phyloP scores from a whole-genome alignment of 257 asterid genomes.

The Knoxia roxburghii region DNA sequence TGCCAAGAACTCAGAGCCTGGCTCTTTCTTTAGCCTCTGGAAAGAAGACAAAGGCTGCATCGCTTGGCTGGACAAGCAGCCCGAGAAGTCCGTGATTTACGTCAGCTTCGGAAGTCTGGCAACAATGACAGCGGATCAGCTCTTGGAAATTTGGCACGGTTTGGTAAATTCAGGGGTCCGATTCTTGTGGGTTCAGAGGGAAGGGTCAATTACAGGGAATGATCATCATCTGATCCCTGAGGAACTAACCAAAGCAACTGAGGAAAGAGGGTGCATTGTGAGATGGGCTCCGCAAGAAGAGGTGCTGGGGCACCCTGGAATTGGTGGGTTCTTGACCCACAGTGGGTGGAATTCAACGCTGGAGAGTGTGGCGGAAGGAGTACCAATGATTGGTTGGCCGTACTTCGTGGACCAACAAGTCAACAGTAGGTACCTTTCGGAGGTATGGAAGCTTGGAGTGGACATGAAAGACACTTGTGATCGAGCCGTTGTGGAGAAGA shows the following conservation, averaged over 20 bases:
- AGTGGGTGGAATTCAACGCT: constrained; percentile 73
- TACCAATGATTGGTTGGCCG: constrained; percentile 74
- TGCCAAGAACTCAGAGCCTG: background rate
- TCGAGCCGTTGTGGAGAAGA: constrained; percentile 34
- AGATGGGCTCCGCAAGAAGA: constrained; percentile 67
- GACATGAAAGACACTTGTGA: constrained; percentile 65
- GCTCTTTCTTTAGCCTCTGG: constrained; percentile 11
- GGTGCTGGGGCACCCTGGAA: constrained; percentile 44
- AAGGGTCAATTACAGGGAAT: constrained; percentile 26
- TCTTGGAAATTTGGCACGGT: constrained; percentile 53
- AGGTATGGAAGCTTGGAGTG: constrained; percentile 50
- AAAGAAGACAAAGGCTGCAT: constrained; percentile 26
- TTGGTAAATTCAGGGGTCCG: constrained; percentile 42
- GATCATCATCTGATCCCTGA: constrained; percentile 11
- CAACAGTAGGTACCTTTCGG: constrained; percentile 43
- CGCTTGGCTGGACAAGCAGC: constrained; percentile 57
- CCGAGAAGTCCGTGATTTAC: constrained; percentile 49
- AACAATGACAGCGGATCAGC: constrained; percentile 26
- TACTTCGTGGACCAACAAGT: constrained; percentile 56
- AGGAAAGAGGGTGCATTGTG: constrained; percentile 45
- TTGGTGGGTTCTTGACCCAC: constrained; percentile 65
- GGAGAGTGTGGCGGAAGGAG: constrained; percentile 47
- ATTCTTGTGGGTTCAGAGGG: constrained; percentile 59
- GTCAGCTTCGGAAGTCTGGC: constrained; percentile 62
- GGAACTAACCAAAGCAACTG: constrained; percentile 29